Percentiles rank a stretch among this genome's conserved stretches.
Evolutionary conservation across 768 basidiomycete species (phyloP).

Genomic region (Phaeotremella fagi): DNA sequence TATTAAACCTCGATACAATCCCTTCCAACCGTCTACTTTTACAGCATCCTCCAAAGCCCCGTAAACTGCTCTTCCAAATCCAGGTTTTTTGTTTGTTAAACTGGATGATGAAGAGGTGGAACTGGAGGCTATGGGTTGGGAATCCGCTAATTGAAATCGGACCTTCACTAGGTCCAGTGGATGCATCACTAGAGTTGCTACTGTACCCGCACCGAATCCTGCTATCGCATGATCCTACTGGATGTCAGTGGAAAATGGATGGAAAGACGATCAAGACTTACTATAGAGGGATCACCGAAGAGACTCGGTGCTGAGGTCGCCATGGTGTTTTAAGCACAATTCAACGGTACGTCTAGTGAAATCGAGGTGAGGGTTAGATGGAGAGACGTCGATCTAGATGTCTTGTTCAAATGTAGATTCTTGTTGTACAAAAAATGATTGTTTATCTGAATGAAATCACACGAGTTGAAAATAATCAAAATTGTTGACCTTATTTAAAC

Average conservation of each 20-base stretch:
- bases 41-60: slow-evolving; percentile 67
- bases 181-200: slow-evolving; percentile 92
- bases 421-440: too few species aligned
- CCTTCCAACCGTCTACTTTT: slow-evolving; percentile 68
- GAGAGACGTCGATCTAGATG: too few species aligned
- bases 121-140: slow-evolving; percentile 1
- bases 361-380: too few species aligned
- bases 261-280: slow-evolving; percentile 7
- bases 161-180: slow-evolving; percentile 94
- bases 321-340: too few species aligned
- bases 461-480: too few species aligned
- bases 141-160: slow-evolving; percentile 80
- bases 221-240: slow-evolving; percentile 87
- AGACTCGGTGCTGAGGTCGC: slow-evolving; percentile 21
- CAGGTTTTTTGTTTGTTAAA: slow-evolving; percentile 15
- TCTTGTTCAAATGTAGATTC: too few species aligned
- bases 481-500: too few species aligned
- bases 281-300: slow-evolving; percentile 41
- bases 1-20: slow-evolving; percentile 82
- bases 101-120: background rate
- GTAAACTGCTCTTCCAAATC: slow-evolving; percentile 60
- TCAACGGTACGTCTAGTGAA: too few species aligned
- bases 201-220: slow-evolving; percentile 86
- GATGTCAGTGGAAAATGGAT: background rate
- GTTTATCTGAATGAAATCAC: too few species aligned